Base-by-base conservation (phyloP, 805 yeast genomes). In the Ogataea sp. region DNA sequence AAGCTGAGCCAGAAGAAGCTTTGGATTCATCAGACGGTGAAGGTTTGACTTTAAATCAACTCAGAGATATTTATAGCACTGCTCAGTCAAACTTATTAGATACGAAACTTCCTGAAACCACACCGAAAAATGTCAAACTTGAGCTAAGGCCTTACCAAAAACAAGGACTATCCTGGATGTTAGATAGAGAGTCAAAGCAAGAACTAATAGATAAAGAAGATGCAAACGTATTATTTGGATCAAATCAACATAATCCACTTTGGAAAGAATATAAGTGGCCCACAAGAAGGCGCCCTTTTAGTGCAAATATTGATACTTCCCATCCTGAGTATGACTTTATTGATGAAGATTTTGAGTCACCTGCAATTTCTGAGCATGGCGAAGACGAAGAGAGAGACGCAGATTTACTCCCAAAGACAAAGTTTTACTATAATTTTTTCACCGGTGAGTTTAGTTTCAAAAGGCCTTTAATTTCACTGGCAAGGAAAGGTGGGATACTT, bases 221-320 rank as follows among this genome's bases (percentile, higher is more conserved):
- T 13, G 16, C 3, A 2, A 24, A 26, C 48, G 4, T 42, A 40
- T 3, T 46, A 43, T 4, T 61, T 47, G 37, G 63, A 43, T 47
- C 68, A 38, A 50, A 62, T 51, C 21, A 47, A 52, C n/a, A 68
- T 68, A 84, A 88, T 52, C 97, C 97, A 0, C 59, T 89, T 21
- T 89, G 97, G 97, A 78, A 75, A 39, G 77, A 76, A 38, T 82
- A 75, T 50, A 62, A 59, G 43, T 89, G 94, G 93, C 96, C 96
- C 0, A 62, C 52, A 17, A 70, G 70, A 40, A 58, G 21, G 13
- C 3, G 5, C 7, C 32, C 9, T 15, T 23, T 23, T 23, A 16
- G 23, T 14, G 30, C 21, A 10, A 10, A 20, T 17, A 15, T n/a
- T 20, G 42, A 36, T 13, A 27, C 24, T 16, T 34, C 37, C 17